These are phyloP conservation scores for Tubosaeta sp. DNA, from an alignment of 768 basidiomycete species.

Conservation along the genomic window DNA sequence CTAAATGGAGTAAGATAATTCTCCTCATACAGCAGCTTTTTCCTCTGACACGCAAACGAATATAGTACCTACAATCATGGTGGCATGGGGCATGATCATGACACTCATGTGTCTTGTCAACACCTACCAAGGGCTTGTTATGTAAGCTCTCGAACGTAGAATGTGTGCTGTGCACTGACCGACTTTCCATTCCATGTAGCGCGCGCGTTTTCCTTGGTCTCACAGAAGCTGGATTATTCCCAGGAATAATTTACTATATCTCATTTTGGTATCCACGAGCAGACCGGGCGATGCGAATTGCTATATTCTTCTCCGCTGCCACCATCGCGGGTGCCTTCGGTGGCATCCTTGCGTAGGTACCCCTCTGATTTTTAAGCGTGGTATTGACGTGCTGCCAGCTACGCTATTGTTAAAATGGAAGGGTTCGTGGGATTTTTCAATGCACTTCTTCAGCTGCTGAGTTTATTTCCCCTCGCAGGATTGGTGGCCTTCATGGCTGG, in stretches of 20 bases:
- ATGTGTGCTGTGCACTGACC: background rate
- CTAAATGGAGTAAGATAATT: slow-evolving; percentile 31
- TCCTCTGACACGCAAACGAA: slow-evolving; percentile 8
- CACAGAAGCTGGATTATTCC: slow-evolving; percentile 44
- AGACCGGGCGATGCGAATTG: slow-evolving; percentile 55
- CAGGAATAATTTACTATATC: slow-evolving; percentile 41
- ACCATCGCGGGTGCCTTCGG: slow-evolving; percentile 53
- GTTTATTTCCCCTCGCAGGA: slow-evolving; percentile 10
- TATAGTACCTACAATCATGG: slow-evolving; percentile 38
- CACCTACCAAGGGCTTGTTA: slow-evolving; percentile 26
- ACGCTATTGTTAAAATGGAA: slow-evolving; percentile 29
- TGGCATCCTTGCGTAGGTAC: slow-evolving; percentile 43
- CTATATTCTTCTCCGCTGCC: slow-evolving; percentile 64
- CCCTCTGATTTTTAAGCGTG: background rate
- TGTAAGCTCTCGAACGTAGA: slow-evolving; percentile 24
- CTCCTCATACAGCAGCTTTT: background rate
- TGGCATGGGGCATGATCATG: slow-evolving; percentile 38
- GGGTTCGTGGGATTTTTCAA: slow-evolving; percentile 29
- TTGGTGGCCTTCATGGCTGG: slow-evolving; percentile 33
- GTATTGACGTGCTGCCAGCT: slow-evolving; percentile 23
- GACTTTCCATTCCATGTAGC: slow-evolving; percentile 14
- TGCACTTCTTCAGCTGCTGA: background rate
- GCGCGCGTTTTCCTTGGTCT: slow-evolving; percentile 43
- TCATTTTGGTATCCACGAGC: slow-evolving; percentile 58
- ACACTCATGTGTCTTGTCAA: slow-evolving; percentile 38